phyloP scores from a whole-genome alignment of 192 early-diverging fungal species.

The Backusella tarrabulga region DNA sequence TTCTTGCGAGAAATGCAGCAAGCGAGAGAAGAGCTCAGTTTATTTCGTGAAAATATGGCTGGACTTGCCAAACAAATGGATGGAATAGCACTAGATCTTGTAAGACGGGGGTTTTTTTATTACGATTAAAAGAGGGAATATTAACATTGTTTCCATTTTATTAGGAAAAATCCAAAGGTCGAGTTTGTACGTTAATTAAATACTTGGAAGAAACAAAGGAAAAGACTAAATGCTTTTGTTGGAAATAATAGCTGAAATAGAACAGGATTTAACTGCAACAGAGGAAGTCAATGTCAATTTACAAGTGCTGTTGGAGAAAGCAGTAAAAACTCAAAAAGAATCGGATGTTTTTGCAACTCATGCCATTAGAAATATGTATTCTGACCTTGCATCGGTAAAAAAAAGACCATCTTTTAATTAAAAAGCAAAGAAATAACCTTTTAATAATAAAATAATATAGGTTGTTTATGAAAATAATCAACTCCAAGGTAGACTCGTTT shows the following conservation, averaged over 20 bases:
- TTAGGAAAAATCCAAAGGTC: slow-evolving; percentile 15
- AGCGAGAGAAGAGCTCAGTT: slow-evolving; percentile 15
- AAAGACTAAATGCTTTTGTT: neutral
- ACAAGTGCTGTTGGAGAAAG: slow-evolving; percentile 33
- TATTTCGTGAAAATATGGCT: slow-evolving; percentile 26
- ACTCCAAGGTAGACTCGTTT: slow-evolving; percentile 21
- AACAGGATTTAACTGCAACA: slow-evolving; percentile 27
- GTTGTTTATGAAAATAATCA: slow-evolving; percentile 27
- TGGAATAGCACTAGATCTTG: slow-evolving; percentile 22
- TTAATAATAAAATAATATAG: neutral
- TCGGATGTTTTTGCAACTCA: slow-evolving; percentile 30
- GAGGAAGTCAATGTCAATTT: slow-evolving; percentile 39
- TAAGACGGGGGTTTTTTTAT: slow-evolving; percentile 1
- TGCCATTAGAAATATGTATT: slow-evolving; percentile 23
- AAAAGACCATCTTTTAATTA: neutral
- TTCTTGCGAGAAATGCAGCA: slow-evolving; percentile 31
- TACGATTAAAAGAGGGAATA: neutral
- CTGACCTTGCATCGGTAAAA: slow-evolving; percentile 23
- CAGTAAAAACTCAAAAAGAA: slow-evolving; percentile 33
- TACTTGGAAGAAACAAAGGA: neutral
- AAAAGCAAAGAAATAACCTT: too few relatives aligned
- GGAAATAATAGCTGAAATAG: slow-evolving; percentile 21
- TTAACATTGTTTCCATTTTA: neutral
- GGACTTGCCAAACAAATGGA: slow-evolving; percentile 29
- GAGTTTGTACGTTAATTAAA: slow-evolving; percentile 13